Evolutionary conservation across 148 eudicot species (phyloP).

Genomic region (Fagopyrum tataricum): DNA sequence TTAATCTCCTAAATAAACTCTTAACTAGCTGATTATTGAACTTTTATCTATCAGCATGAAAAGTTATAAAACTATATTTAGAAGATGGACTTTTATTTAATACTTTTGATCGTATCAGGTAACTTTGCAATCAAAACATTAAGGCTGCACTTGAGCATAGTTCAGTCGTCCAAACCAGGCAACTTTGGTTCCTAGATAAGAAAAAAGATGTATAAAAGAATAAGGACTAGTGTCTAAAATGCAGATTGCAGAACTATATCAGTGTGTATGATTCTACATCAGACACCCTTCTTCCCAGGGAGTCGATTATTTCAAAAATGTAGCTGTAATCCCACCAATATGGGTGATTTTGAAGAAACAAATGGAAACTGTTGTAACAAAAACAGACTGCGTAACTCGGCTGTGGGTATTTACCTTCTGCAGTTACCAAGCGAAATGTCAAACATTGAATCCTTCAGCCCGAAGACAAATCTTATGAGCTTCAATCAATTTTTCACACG

Average conservation of each 20-base stretch:
- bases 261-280: neutral
- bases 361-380: neutral
- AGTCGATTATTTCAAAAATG: neutral
- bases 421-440: neutral
- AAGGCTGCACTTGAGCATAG: no score
- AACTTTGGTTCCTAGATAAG: no score
- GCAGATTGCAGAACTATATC: neutral
- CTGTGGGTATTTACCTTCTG: neutral
- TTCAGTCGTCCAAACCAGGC: no score
- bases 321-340: neutral
- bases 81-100: no score
- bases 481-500: conserved; percentile 82
- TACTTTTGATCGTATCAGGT: no score
- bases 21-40: no score
- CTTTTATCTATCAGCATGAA: no score
- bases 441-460: conserved; percentile 83
- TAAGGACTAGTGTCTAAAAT: no score
- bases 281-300: neutral
- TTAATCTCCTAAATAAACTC: no score
- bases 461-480: conserved; percentile 84
- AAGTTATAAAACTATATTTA: no score
- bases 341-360: neutral
- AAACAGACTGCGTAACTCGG: neutral
- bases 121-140: no score
- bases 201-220: no score